Base-by-base conservation (phyloP, 352 stramenopile species). In the Pythium aquatile region DNA sequence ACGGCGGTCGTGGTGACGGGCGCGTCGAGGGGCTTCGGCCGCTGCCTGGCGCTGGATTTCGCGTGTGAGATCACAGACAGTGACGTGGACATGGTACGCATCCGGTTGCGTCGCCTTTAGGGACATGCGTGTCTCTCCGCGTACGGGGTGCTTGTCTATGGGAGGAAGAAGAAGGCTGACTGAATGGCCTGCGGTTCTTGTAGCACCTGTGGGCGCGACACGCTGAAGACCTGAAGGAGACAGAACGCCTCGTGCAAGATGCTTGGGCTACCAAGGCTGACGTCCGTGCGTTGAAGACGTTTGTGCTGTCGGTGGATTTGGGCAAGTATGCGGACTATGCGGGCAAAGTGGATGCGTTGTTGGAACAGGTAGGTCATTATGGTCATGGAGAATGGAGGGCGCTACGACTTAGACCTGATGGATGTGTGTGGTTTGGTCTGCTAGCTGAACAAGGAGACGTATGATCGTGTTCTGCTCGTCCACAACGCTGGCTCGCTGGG, bases 401-500 rank as follows among this genome's bases (percentile, higher is more conserved):
- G 2, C 53, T 48, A 33, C 20, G 3, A 17, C 46, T 4, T 13
- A n/a, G 13, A n/a, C 26, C 42, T 68, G 24, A 52, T 24, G n/a
- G 39, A 16, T 53, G 14, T 46, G 14, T 33, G 20, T 46, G 47
- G 5, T 28, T 2, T 20, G 5, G 6, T 44, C 20, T 44, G 4
- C 8, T 54, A 83, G 62, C 39, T 90, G 16, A 32, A 75, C 39
- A 44, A 37, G 0, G 68, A 65, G 10, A 39, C 28, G 13, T 89
- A 88, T 62, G 73, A 68, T 14, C 73, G 53, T 39, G 55, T 93
- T 16, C 79, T 77, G 51, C 62, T 96, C 16, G 75, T 96, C 28
- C 89, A 96, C 69, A 97, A 97, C 57, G 90, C 90, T 7, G 90
- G 85, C 0, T 90, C 81, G 47, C 67, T 97, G 8, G 88, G 88